phyloP scores from a whole-genome alignment of 306 rosid species.

The Ceratonia siliqua region DNA sequence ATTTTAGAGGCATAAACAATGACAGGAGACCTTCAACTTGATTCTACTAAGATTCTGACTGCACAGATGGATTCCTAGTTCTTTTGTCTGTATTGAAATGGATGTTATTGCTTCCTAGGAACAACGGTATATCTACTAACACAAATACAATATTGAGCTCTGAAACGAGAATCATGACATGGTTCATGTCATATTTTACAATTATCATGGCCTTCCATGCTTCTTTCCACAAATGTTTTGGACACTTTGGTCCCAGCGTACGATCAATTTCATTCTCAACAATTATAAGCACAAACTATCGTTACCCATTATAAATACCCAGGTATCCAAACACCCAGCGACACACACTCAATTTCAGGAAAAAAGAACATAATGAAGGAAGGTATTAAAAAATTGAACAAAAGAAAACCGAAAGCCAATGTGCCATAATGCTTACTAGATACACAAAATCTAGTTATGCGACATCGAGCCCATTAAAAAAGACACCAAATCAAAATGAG shows the following conservation, averaged over 20 bases:
- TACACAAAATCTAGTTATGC: background rate
- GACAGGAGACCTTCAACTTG: background rate
- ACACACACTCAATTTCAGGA: conserved; percentile 24
- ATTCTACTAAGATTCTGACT: conserved; percentile 14
- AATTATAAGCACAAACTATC: background rate
- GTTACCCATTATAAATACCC: background rate
- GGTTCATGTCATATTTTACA: conserved; percentile 17
- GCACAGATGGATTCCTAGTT: background rate
- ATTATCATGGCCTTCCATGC: background rate
- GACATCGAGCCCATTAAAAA: conserved; percentile 1
- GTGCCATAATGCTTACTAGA: background rate
- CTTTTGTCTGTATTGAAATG: conserved; percentile 1
- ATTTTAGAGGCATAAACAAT: conserved; percentile 21
- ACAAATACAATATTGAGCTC: too few relatives aligned
- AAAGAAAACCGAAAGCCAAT: conserved; percentile 14
- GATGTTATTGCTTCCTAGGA: background rate
- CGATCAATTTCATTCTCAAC: background rate
- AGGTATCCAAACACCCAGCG: conserved; percentile 22
- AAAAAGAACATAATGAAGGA: conserved; percentile 22
- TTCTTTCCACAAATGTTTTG: background rate
- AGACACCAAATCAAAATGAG: conserved; percentile 19
- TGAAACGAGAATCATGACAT: background rate
- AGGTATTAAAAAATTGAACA: background rate
- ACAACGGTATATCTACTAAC: conserved; percentile 13
- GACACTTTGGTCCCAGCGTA: background rate